Evolutionary conservation across 148 eudicot species (phyloP).

Genomic region (Drosera capensis): DNA sequence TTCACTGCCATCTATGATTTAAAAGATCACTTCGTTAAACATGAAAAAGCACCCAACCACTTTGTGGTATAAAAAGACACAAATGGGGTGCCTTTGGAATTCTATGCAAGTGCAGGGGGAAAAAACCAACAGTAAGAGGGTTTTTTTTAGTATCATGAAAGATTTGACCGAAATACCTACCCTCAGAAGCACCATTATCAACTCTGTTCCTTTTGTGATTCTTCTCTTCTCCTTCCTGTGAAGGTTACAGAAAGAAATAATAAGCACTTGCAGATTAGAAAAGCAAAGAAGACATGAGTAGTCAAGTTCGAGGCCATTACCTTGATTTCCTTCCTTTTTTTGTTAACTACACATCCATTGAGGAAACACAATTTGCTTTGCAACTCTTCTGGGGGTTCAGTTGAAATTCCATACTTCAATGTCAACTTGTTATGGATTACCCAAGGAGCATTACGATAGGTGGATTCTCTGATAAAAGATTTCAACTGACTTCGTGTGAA

Average conservation of each 20-base stretch:
- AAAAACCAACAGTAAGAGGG: too few species aligned
- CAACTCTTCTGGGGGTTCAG: slow-evolving; percentile 61
- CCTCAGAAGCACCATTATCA: slow-evolving; percentile 3
- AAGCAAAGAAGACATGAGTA: slow-evolving; percentile 2
- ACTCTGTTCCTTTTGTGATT: slow-evolving; percentile 15
- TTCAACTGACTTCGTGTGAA: slow-evolving; percentile 62
- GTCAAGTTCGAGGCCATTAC: slow-evolving; percentile 13
- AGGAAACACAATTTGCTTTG: slow-evolving; percentile 25
- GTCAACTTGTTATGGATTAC: slow-evolving; percentile 77
- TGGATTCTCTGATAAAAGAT: slow-evolving; percentile 84
- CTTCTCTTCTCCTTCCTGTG: slow-evolving; percentile 16
- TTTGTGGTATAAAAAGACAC: not conserved
- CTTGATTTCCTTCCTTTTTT: slow-evolving; percentile 53
- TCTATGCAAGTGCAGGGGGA: too few species aligned
- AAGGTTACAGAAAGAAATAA: slow-evolving; percentile 1
- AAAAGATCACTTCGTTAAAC: not conserved
- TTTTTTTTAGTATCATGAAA: not conserved
- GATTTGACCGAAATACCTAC: not conserved
- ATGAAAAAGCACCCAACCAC: not conserved
- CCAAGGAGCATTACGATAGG: slow-evolving; percentile 84
- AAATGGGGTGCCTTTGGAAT: too few species aligned
- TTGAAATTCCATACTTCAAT: slow-evolving; percentile 55
- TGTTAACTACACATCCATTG: slow-evolving; percentile 51
- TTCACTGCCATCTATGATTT: slow-evolving; percentile 14
- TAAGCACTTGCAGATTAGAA: slow-evolving; percentile 6